A percentile compares a stretch with the other conserved stretches of the same genome.
Evolutionary conservation across 148 eudicot genomes (phyloP).

Genomic region (Suaeda aralocaspica): DNA sequence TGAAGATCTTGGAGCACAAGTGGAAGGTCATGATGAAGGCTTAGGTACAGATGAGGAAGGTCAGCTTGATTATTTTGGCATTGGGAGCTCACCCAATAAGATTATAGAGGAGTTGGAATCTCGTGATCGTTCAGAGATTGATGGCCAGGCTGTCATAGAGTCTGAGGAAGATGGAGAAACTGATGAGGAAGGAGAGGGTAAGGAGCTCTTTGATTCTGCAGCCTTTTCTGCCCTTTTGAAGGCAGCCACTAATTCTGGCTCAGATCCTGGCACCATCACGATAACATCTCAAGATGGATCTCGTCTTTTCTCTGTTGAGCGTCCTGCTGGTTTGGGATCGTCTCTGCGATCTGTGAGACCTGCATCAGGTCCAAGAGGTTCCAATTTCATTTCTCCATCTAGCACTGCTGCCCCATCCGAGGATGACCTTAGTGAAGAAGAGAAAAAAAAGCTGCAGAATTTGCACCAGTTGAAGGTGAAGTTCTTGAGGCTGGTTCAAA

Average conservation of each 20-base stretch:
- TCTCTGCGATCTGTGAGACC: slow-evolving; percentile 61
- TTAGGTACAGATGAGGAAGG: slow-evolving; percentile 59
- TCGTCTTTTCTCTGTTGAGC: slow-evolving; percentile 87
- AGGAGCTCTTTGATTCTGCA: slow-evolving; percentile 80
- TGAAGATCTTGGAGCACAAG: slow-evolving; percentile 29
- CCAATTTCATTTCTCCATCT: slow-evolving; percentile 44
- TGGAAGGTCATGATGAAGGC: slow-evolving; percentile 36
- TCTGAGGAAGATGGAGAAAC: slow-evolving; percentile 86
- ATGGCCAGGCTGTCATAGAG: slow-evolving; percentile 77
- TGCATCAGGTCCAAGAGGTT: slow-evolving; percentile 38
- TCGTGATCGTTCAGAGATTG: slow-evolving; percentile 51
- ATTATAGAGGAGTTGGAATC: too few species aligned
- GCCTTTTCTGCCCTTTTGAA: slow-evolving; percentile 88
- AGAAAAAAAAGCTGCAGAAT: slow-evolving; percentile 66
- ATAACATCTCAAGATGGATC: slow-evolving; percentile 82
- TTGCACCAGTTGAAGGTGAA: slow-evolving; percentile 71
- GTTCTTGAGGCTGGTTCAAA: slow-evolving; percentile 78
- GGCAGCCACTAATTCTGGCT: slow-evolving; percentile 70
- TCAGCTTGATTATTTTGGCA: slow-evolving; percentile 54
- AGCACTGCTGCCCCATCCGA: slow-evolving; percentile 42
- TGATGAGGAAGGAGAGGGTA: slow-evolving; percentile 78
- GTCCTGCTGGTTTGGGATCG: slow-evolving; percentile 92
- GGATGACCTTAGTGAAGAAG: slow-evolving; percentile 65
- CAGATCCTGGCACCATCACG: slow-evolving; percentile 60
- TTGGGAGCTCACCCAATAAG: too few species aligned